These are phyloP conservation scores for Phyllosticta citriasiana DNA, from an alignment of 2,329 filamentous ascomycete species.

Conservation along the genomic window DNA sequence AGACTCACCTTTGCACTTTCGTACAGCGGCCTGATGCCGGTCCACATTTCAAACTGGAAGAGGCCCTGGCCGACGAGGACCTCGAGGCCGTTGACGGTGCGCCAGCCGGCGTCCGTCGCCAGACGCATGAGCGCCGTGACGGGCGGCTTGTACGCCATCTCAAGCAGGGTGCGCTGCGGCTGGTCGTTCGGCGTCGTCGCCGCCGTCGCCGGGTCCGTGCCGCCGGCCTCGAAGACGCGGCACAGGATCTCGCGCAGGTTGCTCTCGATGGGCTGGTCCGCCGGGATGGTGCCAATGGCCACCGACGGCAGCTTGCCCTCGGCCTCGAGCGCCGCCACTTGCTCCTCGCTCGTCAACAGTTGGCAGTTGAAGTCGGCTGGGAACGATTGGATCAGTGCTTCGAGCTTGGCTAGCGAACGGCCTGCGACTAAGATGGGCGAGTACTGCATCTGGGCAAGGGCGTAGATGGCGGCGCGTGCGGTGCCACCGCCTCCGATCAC, in stretches of 20 bases:
- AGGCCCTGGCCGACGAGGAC: slow-evolving; percentile 77
- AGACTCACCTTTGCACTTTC: slow-evolving; percentile 51
- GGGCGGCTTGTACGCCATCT: slow-evolving; percentile 93
- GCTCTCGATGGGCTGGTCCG: slow-evolving; percentile 70
- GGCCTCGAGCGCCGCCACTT: slow-evolving; percentile 39
- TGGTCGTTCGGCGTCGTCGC: slow-evolving; percentile 25
- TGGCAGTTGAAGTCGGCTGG: slow-evolving; percentile 61
- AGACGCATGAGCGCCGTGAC: slow-evolving; percentile 78
- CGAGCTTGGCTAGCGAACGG: slow-evolving; percentile 59
- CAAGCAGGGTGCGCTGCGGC: slow-evolving; percentile 52
- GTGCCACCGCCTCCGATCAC: slow-evolving; percentile 90
- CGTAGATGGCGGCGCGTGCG: slow-evolving; percentile 81
- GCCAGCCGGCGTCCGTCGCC: slow-evolving; percentile 69
- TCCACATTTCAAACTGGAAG: slow-evolving; percentile 83
- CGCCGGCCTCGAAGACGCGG: slow-evolving; percentile 36
- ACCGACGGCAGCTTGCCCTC: slow-evolving; percentile 50
- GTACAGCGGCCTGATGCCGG: slow-evolving; percentile 66
- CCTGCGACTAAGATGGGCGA: slow-evolving; percentile 80
- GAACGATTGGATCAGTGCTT: slow-evolving; percentile 60
- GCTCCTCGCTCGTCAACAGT: slow-evolving; percentile 46
- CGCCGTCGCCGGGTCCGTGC: slow-evolving; percentile 35
- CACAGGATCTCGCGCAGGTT: slow-evolving; percentile 56
- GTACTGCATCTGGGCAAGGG: slow-evolving; percentile 74
- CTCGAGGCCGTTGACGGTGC: slow-evolving; percentile 75
- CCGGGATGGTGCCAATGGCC: slow-evolving; percentile 83